Evolutionary conservation across 2,329 filamentous ascomycete species (phyloP).

Genomic region (Xylaria multiplex): DNA sequence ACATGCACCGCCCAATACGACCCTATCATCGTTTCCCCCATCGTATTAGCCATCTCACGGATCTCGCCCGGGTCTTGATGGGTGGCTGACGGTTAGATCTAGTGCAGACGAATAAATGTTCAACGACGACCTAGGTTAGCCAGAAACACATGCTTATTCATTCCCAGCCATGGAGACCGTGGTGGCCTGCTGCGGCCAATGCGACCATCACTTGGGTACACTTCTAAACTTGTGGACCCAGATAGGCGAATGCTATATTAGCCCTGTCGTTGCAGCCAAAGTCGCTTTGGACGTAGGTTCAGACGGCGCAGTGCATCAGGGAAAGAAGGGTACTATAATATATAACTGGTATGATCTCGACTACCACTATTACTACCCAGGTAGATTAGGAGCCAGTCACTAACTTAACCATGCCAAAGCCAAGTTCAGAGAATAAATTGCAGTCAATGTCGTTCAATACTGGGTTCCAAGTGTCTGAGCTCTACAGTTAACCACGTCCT

Average conservation of each 20-base stretch:
- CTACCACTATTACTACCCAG: background rate
- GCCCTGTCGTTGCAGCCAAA: conserved; percentile 48
- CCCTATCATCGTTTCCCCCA: background rate
- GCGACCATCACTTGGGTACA: conserved; percentile 47
- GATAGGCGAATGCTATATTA: conserved; percentile 54
- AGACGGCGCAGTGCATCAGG: conserved; percentile 44
- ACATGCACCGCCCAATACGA: conserved; percentile 9
- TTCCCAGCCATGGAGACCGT: conserved; percentile 50
- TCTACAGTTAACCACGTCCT: conserved; percentile 53
- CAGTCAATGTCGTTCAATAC: conserved; percentile 43
- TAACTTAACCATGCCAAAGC: conserved; percentile 40
- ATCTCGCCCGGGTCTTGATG: background rate
- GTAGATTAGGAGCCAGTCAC: background rate
- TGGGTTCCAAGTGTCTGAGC: conserved; percentile 52
- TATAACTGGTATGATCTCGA: conserved; percentile 48
- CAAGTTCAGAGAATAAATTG: conserved; percentile 53
- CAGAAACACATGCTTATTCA: background rate
- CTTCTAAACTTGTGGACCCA: conserved; percentile 54
- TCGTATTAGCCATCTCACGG: background rate
- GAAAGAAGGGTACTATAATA: conserved; percentile 51
- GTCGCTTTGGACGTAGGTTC: conserved; percentile 39
- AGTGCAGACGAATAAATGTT: background rate
- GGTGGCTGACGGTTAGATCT: background rate
- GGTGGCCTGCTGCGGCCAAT: conserved; percentile 47
- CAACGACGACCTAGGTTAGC: conserved; percentile 3